These are phyloP conservation scores for Durusdinium trenchii DNA, from an alignment of 73 alveolate genomes.

Conservation along the genomic window DNA sequence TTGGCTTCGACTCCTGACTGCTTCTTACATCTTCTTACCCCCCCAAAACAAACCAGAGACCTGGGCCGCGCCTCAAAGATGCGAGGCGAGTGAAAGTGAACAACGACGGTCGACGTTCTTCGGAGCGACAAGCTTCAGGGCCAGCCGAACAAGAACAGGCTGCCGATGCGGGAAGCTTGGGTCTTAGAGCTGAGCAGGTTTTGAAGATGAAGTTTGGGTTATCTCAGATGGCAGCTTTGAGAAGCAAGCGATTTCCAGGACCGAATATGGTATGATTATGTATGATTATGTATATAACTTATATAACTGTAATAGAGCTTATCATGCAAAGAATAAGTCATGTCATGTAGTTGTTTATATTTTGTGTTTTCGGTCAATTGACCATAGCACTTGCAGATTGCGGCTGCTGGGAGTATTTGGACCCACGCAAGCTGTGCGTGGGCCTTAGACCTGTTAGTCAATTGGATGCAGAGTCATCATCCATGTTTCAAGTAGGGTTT, in stretches of 20 bases:
- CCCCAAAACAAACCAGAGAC: no score
- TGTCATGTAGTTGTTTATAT: no score
- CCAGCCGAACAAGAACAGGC: conserved; percentile 33
- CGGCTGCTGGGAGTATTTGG: conserved; percentile 94
- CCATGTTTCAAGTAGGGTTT: background rate
- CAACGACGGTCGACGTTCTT: no score
- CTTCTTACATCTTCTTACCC: no score
- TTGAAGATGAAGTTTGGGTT: background rate
- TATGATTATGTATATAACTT: background rate
- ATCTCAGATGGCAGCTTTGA: background rate
- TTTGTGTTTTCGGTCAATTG: no score
- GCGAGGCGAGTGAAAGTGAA: no score
- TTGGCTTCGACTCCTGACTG: no score
- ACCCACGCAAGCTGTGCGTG: conserved; percentile 18
- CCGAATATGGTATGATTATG: background rate
- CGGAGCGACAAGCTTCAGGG: background rate
- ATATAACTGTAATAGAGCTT: background rate
- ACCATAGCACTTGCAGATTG: background rate
- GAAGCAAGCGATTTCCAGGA: background rate
- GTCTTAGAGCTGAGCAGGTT: background rate
- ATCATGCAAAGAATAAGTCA: background rate
- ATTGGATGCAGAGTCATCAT: background rate
- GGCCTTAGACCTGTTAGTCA: background rate
- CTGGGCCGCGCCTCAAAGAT: no score
- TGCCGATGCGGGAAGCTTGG: conserved; percentile 20